Base-by-base conservation (phyloP, 768 basidiomycete species). In the Fomitopsis serialis region DNA sequence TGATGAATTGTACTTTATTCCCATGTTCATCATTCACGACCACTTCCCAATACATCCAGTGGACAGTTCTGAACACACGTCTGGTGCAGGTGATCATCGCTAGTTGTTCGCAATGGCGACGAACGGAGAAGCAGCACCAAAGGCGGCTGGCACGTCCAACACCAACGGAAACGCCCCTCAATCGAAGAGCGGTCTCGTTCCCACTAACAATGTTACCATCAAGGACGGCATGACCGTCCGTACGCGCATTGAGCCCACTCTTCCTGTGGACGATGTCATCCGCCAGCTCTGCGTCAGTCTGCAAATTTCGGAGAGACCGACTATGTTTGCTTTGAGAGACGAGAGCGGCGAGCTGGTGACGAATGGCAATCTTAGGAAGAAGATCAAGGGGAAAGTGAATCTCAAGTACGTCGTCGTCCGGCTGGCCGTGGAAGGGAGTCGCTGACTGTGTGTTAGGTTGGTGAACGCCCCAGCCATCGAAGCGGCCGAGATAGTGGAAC, bases 161-260 rank as follows among this genome's bases (percentile, higher is more conserved):
- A 52, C 61, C 15, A 61, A 61, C 35, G 61, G 61, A 22, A 55
- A 57, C 17, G 48, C 46, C 25, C 22, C 55, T 7, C 32, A 54
- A 17, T 12, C 50, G 29, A 57, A 58, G 50, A 34, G 72, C 6
- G 67, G 74, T 6, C 74, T 91, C 29, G 79, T 91, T 2, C 91
- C 91, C 8, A 93, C 91, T 10, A 93, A 93, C 69, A 89, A 78
- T 53, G 89, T 93, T 47, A 84, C 87, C 2, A 90, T 87, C 7
- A 80, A 77, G 52, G 85, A 89, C 19, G 89, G 89, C 42, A 61
- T 78, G 27, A 84, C 84, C 42, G 89, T 92, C 21, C 84, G 89
- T 56, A 85, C 89, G 11, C 82, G 91, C 54, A 93, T 93, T 59
- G 91, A 93, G 65, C 87, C 88, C 15, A 84, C 89, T 5, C 75